These are phyloP conservation scores for Rhodamnia argentea DNA, from an alignment of 345 rosid species.

Conservation along the genomic window DNA sequence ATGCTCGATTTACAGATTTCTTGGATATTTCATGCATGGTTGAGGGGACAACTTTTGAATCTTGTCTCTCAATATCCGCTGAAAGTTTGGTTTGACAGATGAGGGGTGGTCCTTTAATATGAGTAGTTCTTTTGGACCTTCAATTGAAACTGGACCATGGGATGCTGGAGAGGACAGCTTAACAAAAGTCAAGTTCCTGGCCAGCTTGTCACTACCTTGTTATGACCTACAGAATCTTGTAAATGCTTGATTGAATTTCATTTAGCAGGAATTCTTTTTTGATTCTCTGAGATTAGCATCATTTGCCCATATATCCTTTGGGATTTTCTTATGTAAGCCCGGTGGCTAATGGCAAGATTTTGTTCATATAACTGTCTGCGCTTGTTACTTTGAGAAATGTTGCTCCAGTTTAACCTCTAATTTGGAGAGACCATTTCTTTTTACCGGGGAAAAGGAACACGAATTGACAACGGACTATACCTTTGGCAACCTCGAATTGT, in stretches of 20 bases:
- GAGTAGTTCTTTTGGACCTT: neutral
- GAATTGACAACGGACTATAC: neutral
- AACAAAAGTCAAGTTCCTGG: neutral
- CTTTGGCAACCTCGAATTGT: neutral
- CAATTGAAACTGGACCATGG: neutral
- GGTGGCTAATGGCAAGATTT: neutral
- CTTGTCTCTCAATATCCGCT: neutral
- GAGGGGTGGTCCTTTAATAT: neutral
- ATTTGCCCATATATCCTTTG: neutral
- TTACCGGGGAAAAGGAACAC: neutral
- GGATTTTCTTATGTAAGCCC: neutral
- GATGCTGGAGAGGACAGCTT: neutral
- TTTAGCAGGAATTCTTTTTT: neutral
- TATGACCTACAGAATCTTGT: neutral
- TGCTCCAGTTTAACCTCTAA: neutral
- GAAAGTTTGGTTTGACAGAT: neutral
- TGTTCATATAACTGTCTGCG: neutral
- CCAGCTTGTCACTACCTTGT: neutral
- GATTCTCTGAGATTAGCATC: neutral
- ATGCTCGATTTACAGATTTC: conserved; percentile 10
- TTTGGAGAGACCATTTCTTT: neutral
- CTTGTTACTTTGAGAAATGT: neutral
- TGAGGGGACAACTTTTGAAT: neutral
- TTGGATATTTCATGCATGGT: conserved; percentile 5
- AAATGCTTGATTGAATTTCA: neutral